Evolutionary conservation across 73 alveolate species (phyloP).

Genomic region (Blepharisma stoltei): DNA sequence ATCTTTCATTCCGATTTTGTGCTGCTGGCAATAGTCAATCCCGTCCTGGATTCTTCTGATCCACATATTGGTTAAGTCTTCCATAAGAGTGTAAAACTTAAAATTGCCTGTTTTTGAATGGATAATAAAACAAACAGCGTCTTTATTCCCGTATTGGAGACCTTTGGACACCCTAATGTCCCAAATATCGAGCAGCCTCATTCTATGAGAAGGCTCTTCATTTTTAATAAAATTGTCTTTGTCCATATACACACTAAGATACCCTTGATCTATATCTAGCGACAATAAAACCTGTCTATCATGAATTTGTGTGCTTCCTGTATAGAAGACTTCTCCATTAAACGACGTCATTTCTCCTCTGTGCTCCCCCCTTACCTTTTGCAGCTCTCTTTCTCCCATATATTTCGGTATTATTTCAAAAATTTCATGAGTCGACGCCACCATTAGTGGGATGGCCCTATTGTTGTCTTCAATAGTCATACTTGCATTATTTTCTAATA

Average conservation of each 20-base stretch:
- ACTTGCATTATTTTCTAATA: neutral
- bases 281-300: neutral
- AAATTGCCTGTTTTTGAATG: neutral
- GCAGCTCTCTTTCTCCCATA: slow-evolving; percentile 4
- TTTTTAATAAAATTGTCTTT: neutral
- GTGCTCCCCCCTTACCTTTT: neutral
- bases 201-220: neutral
- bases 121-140: slow-evolving; percentile 8
- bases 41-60: neutral
- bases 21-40: neutral
- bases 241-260: neutral
- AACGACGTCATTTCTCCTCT: neutral
- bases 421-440: neutral
- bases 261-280: neutral
- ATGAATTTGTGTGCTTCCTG: neutral
- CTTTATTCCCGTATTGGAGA: neutral
- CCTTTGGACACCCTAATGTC: neutral
- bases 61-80: neutral
- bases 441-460: neutral
- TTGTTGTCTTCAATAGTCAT: neutral
- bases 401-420: neutral
- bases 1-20: neutral
- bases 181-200: slow-evolving; percentile 13
- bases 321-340: neutral
- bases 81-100: neutral